Evolutionary conservation across 1,284 basidiomycete species (phyloP), one percentile per base, ranked within the genome.

Genomic region (Irpex sp.): DNA sequence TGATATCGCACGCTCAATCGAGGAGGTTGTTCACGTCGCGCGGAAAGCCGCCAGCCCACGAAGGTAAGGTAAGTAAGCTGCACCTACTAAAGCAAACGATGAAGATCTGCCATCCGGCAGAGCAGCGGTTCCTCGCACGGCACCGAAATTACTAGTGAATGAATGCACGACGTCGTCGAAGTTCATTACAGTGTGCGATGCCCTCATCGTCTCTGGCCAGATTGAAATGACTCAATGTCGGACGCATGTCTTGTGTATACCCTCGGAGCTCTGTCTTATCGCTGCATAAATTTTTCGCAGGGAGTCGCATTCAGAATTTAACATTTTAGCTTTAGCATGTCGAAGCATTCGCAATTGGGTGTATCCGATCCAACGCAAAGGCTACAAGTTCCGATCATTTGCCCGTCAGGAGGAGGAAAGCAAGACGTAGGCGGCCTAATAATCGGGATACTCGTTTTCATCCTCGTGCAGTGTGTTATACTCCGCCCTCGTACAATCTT

Each of bases 301-400:
- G 49, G 8, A 17, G 59, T 65, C 66, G 65, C 62, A 57, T 56
- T 57, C 52, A 52, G 56, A 57, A 70, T 70, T 75, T 74, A 75
- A 71, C 72, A 69, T 75, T 75, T 75, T 74, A 74, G 72, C 74
- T 75, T 74, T 73, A 71, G 71, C 64, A 69, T 75, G 64, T 67
- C 67, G 64, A 71, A 70, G 67, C 66, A 56, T 59, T 66, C 63
- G 64, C 65, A 62, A 61, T 62, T 36, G 21, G 62, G 62, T 54
- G 55, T 56, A 26, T 49, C 57, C 65, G 69, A 52, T 64, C 68
- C 68, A 64, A 61, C 58, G 58, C 44, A 47, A 21, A 64, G 64
- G 68, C 59, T 61, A 70, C 67, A 70, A 62, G 66, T 61, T 63
- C 71, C 73, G 73, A 74, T 74, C 72, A 68, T 49, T 57, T 56